Evolutionary conservation across 139 green algal species (phyloP).

Genomic region (Chlamydomonas sphaeroides): DNA sequence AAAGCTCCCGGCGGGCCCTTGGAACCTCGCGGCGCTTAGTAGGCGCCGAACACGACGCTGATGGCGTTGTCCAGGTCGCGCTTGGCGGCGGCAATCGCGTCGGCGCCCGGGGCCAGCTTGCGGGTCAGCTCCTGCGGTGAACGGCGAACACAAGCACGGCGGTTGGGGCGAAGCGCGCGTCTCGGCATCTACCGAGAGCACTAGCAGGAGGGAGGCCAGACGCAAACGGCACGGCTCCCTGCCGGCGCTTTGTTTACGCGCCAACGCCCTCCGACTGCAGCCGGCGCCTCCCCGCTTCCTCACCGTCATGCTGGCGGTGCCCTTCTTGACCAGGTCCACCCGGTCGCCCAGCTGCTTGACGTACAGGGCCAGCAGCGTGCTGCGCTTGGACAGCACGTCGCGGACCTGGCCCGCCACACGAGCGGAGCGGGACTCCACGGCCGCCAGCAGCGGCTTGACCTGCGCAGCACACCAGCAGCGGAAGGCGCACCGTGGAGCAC

Average conservation of each 20-base stretch:
- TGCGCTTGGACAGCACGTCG: slow-evolving; percentile 40
- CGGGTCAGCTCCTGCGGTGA: slow-evolving; percentile 29
- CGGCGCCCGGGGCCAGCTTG: slow-evolving; percentile 29
- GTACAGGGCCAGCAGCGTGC: slow-evolving; percentile 26
- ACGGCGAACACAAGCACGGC: too few species aligned
- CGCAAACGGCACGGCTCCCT: too few species aligned
- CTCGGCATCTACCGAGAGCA: too few species aligned
- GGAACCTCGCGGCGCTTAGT: too few species aligned
- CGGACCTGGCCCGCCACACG: slow-evolving; percentile 36
- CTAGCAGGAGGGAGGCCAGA: too few species aligned
- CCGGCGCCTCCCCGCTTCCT: too few species aligned
- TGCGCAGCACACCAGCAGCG: too few species aligned
- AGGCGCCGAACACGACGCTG: slow-evolving; percentile 32
- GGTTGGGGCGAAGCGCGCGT: too few species aligned
- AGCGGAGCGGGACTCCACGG: slow-evolving; percentile 22
- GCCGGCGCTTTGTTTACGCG: too few species aligned
- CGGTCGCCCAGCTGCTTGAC: slow-evolving; percentile 40
- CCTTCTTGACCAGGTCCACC: slow-evolving; percentile 41
- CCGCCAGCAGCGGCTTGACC: slow-evolving; percentile 34
- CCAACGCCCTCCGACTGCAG: too few species aligned
- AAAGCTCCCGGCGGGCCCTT: too few species aligned
- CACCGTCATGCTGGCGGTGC: neutral
- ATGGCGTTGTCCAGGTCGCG: slow-evolving; percentile 23
- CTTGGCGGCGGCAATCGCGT: slow-evolving; percentile 5
- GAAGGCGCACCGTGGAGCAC: too few species aligned